Conservation (phyloP, 202 grass and related monocot species). For the Hordeum pubiflorum region DNA sequence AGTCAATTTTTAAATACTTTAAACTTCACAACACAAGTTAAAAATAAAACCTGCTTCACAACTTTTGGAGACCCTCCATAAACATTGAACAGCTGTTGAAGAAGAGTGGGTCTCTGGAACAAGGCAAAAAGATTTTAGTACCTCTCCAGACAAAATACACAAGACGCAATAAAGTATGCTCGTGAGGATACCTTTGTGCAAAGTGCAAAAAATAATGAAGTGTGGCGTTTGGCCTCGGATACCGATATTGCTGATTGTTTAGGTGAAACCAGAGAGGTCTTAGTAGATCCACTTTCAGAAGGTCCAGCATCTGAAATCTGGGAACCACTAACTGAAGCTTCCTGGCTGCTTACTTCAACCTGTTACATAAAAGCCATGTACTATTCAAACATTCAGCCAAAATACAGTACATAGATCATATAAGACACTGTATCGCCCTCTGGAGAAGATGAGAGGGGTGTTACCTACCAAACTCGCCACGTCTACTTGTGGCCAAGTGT, state of each 20-base stretch:
- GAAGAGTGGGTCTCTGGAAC: slow-evolving; percentile 79
- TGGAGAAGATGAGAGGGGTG: background rate
- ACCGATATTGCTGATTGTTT: slow-evolving; percentile 41
- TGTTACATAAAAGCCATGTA: slow-evolving; percentile 7
- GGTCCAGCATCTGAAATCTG: slow-evolving; percentile 39
- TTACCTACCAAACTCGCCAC: background rate
- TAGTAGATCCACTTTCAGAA: slow-evolving; percentile 44
- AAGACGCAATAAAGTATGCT: slow-evolving; percentile 6
- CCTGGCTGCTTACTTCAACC: slow-evolving; percentile 47
- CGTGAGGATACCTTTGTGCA: slow-evolving; percentile 67
- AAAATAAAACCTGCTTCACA: slow-evolving; percentile 77
- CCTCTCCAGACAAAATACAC: background rate
- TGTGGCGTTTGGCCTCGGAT: slow-evolving; percentile 56
- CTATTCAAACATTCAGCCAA: slow-evolving; percentile 16
- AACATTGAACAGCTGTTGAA: slow-evolving; percentile 63
- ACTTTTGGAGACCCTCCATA: slow-evolving; percentile 82
- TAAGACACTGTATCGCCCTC: background rate
- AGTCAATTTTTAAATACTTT: slow-evolving; percentile 13
- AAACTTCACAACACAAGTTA: slow-evolving; percentile 1
- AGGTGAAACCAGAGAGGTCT: slow-evolving; percentile 30
- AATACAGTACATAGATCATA: background rate
- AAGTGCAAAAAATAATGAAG: slow-evolving; percentile 93
- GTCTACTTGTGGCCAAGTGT: background rate
- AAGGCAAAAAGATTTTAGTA: slow-evolving; percentile 30
- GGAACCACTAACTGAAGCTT: slow-evolving; percentile 50